Percentiles rank a stretch among this genome's conserved stretches.
phyloP scores from a whole-genome alignment of 768 basidiomycete genomes.

The Suillus hirtellus region DNA sequence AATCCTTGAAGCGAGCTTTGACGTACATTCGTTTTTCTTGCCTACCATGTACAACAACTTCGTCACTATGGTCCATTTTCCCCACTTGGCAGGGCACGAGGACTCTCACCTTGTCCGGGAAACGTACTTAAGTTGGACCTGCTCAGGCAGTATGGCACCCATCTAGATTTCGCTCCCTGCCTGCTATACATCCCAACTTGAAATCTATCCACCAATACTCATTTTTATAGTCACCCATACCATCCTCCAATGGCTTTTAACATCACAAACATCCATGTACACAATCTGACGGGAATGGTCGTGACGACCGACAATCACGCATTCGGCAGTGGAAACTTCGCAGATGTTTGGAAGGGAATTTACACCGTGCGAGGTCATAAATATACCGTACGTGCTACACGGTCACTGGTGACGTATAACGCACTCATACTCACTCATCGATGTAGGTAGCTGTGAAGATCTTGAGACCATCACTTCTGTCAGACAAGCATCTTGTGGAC shows the following conservation, averaged over 20 bases:
- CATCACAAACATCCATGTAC: not conserved
- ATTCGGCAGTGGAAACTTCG: not conserved
- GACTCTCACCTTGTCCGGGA: not conserved
- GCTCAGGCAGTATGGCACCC: not conserved
- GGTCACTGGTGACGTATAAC: not conserved
- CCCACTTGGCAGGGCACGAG: no score
- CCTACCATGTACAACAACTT: not conserved
- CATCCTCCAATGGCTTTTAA: not conserved
- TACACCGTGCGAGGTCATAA: not conserved
- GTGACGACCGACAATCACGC: not conserved
- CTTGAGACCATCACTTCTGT: not conserved
- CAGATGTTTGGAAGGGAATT: constrained; percentile 4
- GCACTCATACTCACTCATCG: not conserved
- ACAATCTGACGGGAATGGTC: constrained; percentile 4
- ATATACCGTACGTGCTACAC: not conserved
- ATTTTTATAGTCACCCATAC: not conserved
- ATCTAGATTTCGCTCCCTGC: not conserved
- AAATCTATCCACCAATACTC: not conserved
- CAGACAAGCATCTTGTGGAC: not conserved
- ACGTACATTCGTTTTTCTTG: not conserved
- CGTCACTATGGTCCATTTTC: not conserved
- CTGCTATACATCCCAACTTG: not conserved
- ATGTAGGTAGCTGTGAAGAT: constrained; percentile 6
- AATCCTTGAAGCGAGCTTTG: not conserved
- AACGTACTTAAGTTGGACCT: constrained; percentile 2